Evolutionary conservation across 495 filamentous ascomycete genomes (phyloP).

Genomic region (Penicillium taxi): DNA sequence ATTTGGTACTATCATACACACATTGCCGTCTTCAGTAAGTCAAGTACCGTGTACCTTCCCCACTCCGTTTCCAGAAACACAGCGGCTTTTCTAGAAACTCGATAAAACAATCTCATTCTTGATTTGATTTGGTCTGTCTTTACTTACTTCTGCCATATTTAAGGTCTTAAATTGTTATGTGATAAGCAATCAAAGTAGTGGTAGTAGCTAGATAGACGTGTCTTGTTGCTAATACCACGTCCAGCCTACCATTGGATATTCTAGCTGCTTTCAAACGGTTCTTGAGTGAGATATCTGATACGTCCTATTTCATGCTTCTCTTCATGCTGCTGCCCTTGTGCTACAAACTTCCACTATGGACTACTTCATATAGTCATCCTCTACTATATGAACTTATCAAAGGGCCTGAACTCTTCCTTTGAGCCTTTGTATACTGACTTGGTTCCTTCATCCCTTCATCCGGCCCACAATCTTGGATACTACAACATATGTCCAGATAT

Average conservation of each 20-base stretch:
- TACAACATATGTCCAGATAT: neutral
- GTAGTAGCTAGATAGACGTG: constrained; percentile 6
- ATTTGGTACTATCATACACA: neutral
- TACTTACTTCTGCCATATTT: too few relatives aligned
- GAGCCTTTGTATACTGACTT: too few relatives aligned
- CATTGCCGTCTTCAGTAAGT: neutral
- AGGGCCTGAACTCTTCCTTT: too few relatives aligned
- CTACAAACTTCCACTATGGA: neutral
- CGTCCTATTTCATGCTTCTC: neutral
- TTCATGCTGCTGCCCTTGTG: neutral
- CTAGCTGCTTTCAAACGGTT: constrained; percentile 13
- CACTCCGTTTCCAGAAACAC: neutral
- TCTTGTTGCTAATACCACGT: constrained; percentile 6
- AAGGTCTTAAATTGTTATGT: neutral
- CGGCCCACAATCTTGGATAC: neutral
- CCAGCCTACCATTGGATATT: constrained; percentile 5
- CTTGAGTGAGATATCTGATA: constrained; percentile 7
- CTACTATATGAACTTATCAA: neutral
- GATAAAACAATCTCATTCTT: too few relatives aligned
- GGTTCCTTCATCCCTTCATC: constrained; percentile 1
- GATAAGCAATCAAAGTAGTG: constrained; percentile 5
- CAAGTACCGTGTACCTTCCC: neutral
- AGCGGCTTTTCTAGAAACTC: neutral
- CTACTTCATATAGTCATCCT: neutral
- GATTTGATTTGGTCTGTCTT: too few relatives aligned